Conservation (phyloP, 257 asterid species). For the Cruciata laevipes region DNA sequence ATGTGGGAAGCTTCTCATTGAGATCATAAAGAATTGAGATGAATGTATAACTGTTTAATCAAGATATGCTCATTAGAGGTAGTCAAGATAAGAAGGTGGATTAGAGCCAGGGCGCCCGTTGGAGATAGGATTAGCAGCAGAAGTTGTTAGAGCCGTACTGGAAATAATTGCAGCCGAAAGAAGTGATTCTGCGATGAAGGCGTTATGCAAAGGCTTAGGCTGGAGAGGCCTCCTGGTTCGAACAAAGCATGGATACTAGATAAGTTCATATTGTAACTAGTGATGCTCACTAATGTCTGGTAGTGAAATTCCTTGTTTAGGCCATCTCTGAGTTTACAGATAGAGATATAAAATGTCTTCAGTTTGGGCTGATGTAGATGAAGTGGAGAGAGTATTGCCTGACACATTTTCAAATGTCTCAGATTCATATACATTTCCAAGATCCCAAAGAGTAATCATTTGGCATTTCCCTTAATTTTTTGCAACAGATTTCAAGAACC, state of each 20-base stretch:
- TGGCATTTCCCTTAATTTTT: too few relatives aligned
- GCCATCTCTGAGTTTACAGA: slow-evolving; percentile 2
- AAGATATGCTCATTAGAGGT: slow-evolving; percentile 67
- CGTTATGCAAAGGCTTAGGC: slow-evolving; percentile 24
- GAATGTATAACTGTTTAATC: slow-evolving; percentile 34
- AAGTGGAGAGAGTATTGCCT: background rate
- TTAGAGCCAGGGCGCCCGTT: slow-evolving; percentile 39
- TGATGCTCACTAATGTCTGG: slow-evolving; percentile 16
- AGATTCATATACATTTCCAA: too few relatives aligned
- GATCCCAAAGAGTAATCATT: too few relatives aligned
- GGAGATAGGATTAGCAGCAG: slow-evolving; percentile 42
- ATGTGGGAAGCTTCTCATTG: slow-evolving; percentile 63
- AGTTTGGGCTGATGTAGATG: slow-evolving; percentile 10
- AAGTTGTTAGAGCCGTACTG: slow-evolving; percentile 31
- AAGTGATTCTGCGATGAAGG: slow-evolving; percentile 24
- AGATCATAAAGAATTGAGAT: slow-evolving; percentile 48
- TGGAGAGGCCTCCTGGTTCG: slow-evolving; percentile 35
- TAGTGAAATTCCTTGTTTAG: slow-evolving; percentile 22
- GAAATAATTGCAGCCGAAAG: slow-evolving; percentile 32
- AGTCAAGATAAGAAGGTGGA: slow-evolving; percentile 32
- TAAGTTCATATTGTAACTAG: slow-evolving; percentile 28
- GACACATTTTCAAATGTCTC: too few relatives aligned
- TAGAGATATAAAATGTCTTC: background rate
- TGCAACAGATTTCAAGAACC: too few relatives aligned
- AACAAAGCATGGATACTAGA: slow-evolving; percentile 34